These are phyloP conservation scores for Candida pseudofarinosa DNA, from an alignment of 805 yeast species.

Conservation along the genomic window DNA sequence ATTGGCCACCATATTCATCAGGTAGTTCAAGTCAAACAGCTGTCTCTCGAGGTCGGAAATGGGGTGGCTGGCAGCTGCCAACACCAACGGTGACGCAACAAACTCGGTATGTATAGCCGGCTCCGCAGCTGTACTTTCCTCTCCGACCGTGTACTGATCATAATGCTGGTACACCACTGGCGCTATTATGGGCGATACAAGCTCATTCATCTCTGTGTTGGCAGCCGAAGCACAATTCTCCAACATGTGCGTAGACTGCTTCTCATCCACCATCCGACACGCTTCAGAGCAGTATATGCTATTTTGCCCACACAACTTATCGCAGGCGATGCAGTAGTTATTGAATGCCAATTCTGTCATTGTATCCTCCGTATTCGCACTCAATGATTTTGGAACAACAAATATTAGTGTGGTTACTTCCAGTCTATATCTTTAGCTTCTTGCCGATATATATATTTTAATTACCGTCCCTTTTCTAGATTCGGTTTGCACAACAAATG, in stretches of 20 bases:
- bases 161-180: constrained; percentile 29
- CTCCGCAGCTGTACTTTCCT: background rate
- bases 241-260: constrained; percentile 15
- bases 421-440: too few species aligned
- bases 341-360: constrained; percentile 40
- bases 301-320: constrained; percentile 23
- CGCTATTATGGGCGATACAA: constrained; percentile 37
- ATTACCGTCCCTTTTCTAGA: too few species aligned
- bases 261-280: constrained; percentile 32
- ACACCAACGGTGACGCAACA: constrained; percentile 1
- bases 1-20: constrained; percentile 18
- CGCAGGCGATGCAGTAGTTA: constrained; percentile 36
- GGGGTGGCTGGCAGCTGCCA: constrained; percentile 1
- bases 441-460: too few species aligned
- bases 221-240: constrained; percentile 3
- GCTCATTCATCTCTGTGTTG: constrained; percentile 10
- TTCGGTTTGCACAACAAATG: too few species aligned
- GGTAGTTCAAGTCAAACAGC: constrained; percentile 30
- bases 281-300: constrained; percentile 25
- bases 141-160: constrained; percentile 5
- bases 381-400: background rate
- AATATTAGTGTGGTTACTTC: background rate
- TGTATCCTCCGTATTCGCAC: background rate
- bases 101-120: constrained; percentile 2
- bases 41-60: constrained; percentile 19